phyloP scores from a whole-genome alignment of 495 filamentous ascomycete genomes.

The Parmelia sp. region DNA sequence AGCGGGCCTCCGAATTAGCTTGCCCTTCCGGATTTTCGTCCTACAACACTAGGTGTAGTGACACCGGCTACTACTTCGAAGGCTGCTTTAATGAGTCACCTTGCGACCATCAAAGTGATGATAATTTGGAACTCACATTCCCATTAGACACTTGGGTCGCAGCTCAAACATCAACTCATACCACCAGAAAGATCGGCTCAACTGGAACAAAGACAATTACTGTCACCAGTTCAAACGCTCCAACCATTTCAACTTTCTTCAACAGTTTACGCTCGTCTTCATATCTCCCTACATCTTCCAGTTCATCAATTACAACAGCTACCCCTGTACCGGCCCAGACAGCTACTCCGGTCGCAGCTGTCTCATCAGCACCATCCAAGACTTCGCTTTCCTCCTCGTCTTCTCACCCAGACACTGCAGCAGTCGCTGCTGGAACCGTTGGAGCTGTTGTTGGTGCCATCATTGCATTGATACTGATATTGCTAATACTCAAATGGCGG shows the following conservation, averaged over 20 bases:
- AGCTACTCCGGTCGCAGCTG: background rate
- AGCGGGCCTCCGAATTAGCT: background rate
- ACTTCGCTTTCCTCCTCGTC: background rate
- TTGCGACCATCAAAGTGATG: background rate
- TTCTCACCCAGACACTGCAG: background rate
- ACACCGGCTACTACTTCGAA: background rate
- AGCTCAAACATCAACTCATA: background rate
- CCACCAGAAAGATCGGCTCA: background rate
- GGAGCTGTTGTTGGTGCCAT: slow-evolving; percentile 16
- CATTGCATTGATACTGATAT: slow-evolving; percentile 6
- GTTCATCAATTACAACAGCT: background rate
- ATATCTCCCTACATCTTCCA: background rate
- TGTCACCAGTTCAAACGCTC: too few relatives aligned
- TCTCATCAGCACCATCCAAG: background rate
- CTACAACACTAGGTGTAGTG: background rate
- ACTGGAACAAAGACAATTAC: background rate
- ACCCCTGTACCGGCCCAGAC: background rate
- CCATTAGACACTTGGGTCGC: background rate
- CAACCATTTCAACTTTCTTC: background rate
- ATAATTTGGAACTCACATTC: too few relatives aligned
- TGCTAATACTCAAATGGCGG: slow-evolving; percentile 7
- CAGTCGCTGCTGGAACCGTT: slow-evolving; percentile 16
- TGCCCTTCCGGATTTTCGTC: background rate
- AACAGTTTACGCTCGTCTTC: background rate
- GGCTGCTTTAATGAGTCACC: background rate